Evolutionary conservation across 2,329 filamentous ascomycete species (phyloP), one percentile per base, ranked within the genome.

Genomic region (Colletotrichum sp.): DNA sequence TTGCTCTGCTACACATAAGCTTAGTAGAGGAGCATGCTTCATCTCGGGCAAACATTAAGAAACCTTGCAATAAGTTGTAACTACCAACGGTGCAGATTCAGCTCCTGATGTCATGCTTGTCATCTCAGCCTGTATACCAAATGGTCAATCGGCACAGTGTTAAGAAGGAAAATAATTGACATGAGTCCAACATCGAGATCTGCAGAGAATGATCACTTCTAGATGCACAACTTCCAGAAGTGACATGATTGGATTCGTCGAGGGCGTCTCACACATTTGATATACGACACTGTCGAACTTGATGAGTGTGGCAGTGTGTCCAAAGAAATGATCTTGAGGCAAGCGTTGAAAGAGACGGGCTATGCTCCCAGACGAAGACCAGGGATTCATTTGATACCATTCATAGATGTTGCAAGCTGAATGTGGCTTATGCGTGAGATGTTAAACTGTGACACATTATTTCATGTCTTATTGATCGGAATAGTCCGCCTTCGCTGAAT

Each of bases 321-420:
- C 1, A 18, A 44, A 0, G 5, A 12, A n/a, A 4, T 10, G 9
- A 12, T 49, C 9, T 49, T 0, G 0, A n/a, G 39, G 16, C 0
- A 18, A 44, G 16, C 1, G 0, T 49, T 6, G 39, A 21, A 21
- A 5, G 1, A 52, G 44, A 21, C 44, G 1, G 4, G n/a, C 44
- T 5, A 24, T 52, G 44, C 44, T 3, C 44, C 4, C 2, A 21
- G 1, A 1, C 8, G 0, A 52, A 52, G 44, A 52, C 10, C 44
- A 24, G 44, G 44, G n/a, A 4, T 3, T 15, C n/a, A 8, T 52
- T 52, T 24, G 44, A 52, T 21, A 2, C n/a, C 44, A 13, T 52
- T 13, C n/a, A 52, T 52, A 52, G 44, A 52, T 52, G n/a, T 5
- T 52, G n/a, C 44, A 52, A 52, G 44, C 44, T 52, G 44, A 52